These are phyloP conservation scores for Paramecium tetraurelia DNA, from an alignment of 73 alveolate species.

Conservation along the genomic window DNA sequence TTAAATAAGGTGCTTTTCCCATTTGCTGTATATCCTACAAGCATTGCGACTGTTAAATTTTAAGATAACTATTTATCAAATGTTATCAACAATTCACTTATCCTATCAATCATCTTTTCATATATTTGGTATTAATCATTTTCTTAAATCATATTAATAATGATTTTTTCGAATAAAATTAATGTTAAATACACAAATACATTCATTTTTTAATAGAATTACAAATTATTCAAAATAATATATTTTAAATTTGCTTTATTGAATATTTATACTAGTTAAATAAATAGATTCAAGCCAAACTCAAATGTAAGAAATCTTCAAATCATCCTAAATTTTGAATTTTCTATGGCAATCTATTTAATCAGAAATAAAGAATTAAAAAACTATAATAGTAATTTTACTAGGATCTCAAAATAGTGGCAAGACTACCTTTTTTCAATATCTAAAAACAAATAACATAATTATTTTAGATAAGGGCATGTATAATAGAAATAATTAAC, in stretches of 20 bases:
- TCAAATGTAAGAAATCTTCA: too few relatives aligned
- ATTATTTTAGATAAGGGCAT: not conserved
- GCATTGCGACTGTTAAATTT: not conserved
- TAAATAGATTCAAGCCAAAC: too few relatives aligned
- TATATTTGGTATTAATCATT: not conserved
- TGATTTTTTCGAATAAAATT: too few relatives aligned
- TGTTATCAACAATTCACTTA: not conserved
- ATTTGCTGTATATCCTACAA: not conserved
- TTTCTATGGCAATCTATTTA: too few relatives aligned
- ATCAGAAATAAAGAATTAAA: too few relatives aligned
- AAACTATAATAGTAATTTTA: not conserved
- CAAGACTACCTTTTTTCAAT: not conserved
- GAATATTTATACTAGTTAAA: too few relatives aligned
- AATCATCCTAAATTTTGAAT: too few relatives aligned
- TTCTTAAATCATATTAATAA: not conserved
- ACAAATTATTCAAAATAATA: too few relatives aligned
- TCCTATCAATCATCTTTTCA: not conserved
- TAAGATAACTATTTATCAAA: not conserved
- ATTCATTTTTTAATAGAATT: too few relatives aligned
- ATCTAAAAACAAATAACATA: not conserved
- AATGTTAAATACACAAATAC: too few relatives aligned
- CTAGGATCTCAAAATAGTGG: not conserved
- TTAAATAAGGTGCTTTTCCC: not conserved
- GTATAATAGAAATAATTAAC: too few relatives aligned
- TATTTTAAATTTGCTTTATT: too few relatives aligned